phyloP scores from a whole-genome alignment of 2,329 filamentous ascomycete genomes.

The Diplodia intermedia region DNA sequence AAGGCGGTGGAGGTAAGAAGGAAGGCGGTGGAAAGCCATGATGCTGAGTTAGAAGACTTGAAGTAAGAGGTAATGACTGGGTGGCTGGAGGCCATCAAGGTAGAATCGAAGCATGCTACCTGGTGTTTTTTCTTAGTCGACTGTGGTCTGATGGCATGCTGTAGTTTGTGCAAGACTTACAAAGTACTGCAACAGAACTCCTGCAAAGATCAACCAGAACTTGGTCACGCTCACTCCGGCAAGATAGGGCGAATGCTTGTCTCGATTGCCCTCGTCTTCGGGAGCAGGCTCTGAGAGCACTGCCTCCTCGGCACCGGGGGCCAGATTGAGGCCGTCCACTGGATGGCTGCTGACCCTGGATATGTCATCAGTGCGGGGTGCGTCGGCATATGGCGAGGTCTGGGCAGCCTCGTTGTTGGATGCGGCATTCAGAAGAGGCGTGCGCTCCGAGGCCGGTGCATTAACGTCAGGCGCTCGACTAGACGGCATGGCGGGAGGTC shows the following conservation, averaged over 20 bases:
- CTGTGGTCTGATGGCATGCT: neutral
- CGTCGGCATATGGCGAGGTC: neutral
- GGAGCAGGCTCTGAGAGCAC: slow-evolving; percentile 14
- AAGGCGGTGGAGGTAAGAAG: slow-evolving; percentile 78
- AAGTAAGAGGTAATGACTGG: slow-evolving; percentile 85
- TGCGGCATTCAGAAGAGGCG: slow-evolving; percentile 20
- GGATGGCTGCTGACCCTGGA: slow-evolving; percentile 24
- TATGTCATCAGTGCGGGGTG: slow-evolving; percentile 6
- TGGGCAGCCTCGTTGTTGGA: neutral
- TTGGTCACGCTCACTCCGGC: slow-evolving; percentile 43
- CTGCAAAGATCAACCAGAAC: slow-evolving; percentile 49
- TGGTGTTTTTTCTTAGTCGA: slow-evolving; percentile 31
- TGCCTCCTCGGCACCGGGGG: slow-evolving; percentile 38
- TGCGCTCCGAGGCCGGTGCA: slow-evolving; percentile 17
- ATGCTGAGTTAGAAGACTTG: slow-evolving; percentile 76
- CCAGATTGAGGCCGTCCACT: slow-evolving; percentile 39
- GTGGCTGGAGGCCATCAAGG: slow-evolving; percentile 81
- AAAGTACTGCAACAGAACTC: slow-evolving; percentile 48
- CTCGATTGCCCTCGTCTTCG: slow-evolving; percentile 38
- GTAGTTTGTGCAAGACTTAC: slow-evolving; percentile 38
- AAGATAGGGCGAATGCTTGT: slow-evolving; percentile 37
- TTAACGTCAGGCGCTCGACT: slow-evolving; percentile 12
- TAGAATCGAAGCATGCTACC: slow-evolving; percentile 70
- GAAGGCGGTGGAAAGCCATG: slow-evolving; percentile 83
- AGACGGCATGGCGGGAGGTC: slow-evolving; percentile 9